Evolutionary conservation across 1,139 yeast genomes (phyloP).

Genomic region (Diutina rugosa): DNA sequence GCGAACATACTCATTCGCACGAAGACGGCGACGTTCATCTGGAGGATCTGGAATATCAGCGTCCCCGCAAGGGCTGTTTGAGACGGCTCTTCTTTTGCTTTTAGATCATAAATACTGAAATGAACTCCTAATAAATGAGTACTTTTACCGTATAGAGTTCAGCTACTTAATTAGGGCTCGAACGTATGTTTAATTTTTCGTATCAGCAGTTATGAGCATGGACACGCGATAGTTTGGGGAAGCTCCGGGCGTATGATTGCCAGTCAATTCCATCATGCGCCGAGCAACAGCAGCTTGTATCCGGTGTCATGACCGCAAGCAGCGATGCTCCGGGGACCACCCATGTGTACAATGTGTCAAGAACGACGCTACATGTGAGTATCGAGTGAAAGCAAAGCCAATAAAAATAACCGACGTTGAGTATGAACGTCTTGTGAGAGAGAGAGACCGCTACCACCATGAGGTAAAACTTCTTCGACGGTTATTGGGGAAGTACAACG

Average conservation of each 20-base stretch:
- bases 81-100: background rate
- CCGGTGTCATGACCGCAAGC: background rate
- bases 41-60: slow-evolving; percentile 1
- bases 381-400: background rate
- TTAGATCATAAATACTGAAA: background rate
- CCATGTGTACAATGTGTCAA: background rate
- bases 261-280: background rate
- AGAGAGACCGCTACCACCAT: background rate
- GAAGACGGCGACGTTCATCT: background rate
- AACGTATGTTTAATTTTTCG: background rate
- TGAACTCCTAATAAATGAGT: background rate
- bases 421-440: background rate
- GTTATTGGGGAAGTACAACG: background rate
- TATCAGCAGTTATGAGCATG: background rate
- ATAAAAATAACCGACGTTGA: background rate
- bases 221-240: background rate
- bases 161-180: no score
- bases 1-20: background rate
- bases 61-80: background rate
- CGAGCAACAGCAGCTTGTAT: background rate
- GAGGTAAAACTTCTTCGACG: background rate
- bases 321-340: background rate
- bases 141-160: background rate
- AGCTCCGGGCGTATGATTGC: background rate
- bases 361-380: background rate